Evolutionary conservation across 2,329 filamentous ascomycete species (phyloP).

Genomic region (Cordyceps javanica): DNA sequence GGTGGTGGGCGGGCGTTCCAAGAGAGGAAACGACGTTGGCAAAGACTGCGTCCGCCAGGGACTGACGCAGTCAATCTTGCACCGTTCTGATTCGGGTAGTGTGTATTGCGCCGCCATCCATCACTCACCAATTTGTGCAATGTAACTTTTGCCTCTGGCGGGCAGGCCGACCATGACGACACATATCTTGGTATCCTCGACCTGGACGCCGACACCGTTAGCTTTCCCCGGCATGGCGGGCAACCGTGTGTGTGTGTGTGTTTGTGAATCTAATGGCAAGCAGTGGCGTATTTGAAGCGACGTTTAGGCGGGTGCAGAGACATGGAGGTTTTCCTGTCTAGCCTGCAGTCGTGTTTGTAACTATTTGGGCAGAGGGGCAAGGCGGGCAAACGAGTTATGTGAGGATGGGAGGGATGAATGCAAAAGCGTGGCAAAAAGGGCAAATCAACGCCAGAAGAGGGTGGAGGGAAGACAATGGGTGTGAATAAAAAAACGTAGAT

Average conservation of each 20-base stretch:
- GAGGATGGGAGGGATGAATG: background rate
- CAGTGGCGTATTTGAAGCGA: constrained; percentile 4
- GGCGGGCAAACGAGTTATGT: background rate
- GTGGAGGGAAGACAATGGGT: background rate
- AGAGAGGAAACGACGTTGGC: background rate
- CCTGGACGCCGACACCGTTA: constrained; percentile 72
- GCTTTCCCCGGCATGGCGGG: constrained; percentile 39
- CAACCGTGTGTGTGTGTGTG: background rate
- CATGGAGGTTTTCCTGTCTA: constrained; percentile 1
- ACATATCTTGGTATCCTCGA: constrained; percentile 93
- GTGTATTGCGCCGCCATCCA: constrained; percentile 17
- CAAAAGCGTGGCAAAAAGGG: too few relatives aligned
- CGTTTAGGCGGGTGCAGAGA: background rate
- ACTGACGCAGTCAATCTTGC: background rate
- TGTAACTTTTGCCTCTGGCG: constrained; percentile 92
- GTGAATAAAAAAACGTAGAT: background rate
- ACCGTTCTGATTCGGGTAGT: background rate
- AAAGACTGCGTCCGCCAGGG: background rate
- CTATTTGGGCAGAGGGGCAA: too few relatives aligned
- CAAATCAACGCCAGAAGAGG: too few relatives aligned
- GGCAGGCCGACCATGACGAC: constrained; percentile 98
- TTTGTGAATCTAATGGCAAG: background rate
- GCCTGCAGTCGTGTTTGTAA: too few relatives aligned
- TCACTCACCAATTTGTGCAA: constrained; percentile 83
- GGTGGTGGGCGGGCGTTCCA: background rate